Evolutionary conservation across 495 filamentous ascomycete species (phyloP).

Genomic region (Penicillium odoratum): DNA sequence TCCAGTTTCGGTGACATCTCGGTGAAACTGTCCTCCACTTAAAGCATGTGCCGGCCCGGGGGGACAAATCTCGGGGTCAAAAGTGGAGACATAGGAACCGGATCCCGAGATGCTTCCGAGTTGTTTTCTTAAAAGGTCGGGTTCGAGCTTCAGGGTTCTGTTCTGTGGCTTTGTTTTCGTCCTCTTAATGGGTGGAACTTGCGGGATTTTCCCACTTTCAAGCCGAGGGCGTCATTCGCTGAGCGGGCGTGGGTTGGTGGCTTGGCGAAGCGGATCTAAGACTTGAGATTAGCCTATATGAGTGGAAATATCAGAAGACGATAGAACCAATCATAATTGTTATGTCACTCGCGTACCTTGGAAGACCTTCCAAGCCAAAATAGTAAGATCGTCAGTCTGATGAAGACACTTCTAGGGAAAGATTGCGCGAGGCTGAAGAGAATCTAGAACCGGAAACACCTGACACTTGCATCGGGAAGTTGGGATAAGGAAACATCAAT

Average conservation of each 20-base stretch:
- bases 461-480: not conserved
- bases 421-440: not conserved
- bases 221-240: constrained; percentile 25
- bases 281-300: constrained; percentile 2
- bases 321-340: not conserved
- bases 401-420: not conserved
- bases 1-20: constrained; percentile 23
- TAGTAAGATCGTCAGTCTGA: not conserved
- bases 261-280: constrained; percentile 1
- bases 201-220: constrained; percentile 17
- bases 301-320: not conserved
- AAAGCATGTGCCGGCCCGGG: constrained; percentile 8
- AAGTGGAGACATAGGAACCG: constrained; percentile 13
- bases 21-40: constrained; percentile 20
- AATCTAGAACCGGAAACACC: not conserved
- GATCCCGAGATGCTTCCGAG: constrained; percentile 12
- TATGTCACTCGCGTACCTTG: not conserved
- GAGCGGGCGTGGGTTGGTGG: constrained; percentile 3
- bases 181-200: constrained; percentile 1
- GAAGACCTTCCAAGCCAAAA: not conserved
- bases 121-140: constrained; percentile 2
- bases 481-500: not conserved
- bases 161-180: not conserved
- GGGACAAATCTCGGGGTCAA: constrained; percentile 5
- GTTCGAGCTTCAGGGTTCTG: constrained; percentile 1